Base-by-base conservation (phyloP, 2,329 filamentous ascomycete species). In the Cucurbitaria berberidis region DNA sequence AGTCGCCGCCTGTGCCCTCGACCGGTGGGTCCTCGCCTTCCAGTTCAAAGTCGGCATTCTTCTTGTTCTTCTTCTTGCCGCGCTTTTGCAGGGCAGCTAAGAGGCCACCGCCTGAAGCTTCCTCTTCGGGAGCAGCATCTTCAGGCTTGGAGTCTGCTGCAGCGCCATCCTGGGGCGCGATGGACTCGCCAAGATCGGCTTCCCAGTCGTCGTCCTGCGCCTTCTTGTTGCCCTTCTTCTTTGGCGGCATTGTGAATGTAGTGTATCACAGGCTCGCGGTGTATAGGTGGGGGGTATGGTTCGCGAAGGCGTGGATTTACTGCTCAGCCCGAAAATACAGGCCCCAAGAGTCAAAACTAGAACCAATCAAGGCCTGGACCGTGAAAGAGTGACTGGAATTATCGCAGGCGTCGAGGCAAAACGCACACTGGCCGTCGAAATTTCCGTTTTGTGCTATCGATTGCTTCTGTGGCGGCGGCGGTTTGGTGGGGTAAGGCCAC, bases 171-270 rank as follows among this genome's bases (percentile, higher is more conserved):
- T 83, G 80, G 7, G 89, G 86, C 60, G 85, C 84, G 69, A 87
- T 83, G 56, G 82, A 81, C 80, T 97, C 93, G 69, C 92, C 93
- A 49, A 97, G 82, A 60, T 96, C 92, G 50, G 90, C 87, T 77
- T 98, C 95, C 93, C 93, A 97, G 82, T 97, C 91, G 73, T 96
- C 92, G 71, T 96, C 91, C 73, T 90, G 86, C 75, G 86, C 88
- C 76, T 87, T 88, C 83, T 93, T 96, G 78, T 88, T 89, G 75
- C 88, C 89, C 85, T 96, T 97, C 84, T 95, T 96, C 82, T 97
- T 97, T 59, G 93, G 93, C 72, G 93, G 81, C 93, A 97, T 98
- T 57, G 77, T 82, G 76, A 48, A 32, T 34, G 48, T 36, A 16
- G 43, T 42, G 32, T 39, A 47, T 27, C 19, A 36, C 39, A 41